A percentile compares a stretch with the other conserved stretches of the same genome.
phyloP scores from a whole-genome alignment of 1,139 yeast genomes.

The Candida tropicalis region DNA sequence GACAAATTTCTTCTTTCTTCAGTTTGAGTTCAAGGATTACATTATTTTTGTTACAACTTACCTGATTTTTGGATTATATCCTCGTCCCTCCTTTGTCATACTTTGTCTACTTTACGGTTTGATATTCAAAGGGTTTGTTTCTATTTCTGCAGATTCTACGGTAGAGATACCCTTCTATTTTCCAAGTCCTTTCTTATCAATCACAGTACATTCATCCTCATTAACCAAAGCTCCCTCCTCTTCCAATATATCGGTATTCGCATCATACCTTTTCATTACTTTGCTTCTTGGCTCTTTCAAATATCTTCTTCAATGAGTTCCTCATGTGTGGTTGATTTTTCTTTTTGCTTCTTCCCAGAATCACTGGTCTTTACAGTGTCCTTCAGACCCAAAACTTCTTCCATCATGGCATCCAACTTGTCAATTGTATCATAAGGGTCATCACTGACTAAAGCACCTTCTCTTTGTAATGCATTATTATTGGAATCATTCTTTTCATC shows the following conservation, averaged over 20 bases:
- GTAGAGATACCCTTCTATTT: conserved; percentile 10
- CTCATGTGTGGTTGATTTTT: conserved; percentile 8
- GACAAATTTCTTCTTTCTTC: too few relatives aligned
- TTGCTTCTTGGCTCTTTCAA: conserved; percentile 7
- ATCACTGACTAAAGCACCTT: conserved; percentile 51
- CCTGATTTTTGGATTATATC: too few relatives aligned
- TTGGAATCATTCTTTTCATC: conserved; percentile 51
- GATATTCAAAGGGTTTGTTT: conserved; percentile 6
- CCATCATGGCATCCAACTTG: conserved; percentile 45
- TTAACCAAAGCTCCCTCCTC: conserved; percentile 49
- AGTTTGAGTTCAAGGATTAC: too few relatives aligned
- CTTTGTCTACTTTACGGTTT: conserved; percentile 6
- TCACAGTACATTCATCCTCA: conserved; percentile 46
- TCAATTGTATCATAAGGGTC: conserved; percentile 48
- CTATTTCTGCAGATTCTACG: conserved; percentile 8
- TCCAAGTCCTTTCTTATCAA: conserved; percentile 13
- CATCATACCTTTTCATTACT: conserved; percentile 44
- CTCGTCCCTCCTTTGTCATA: too few relatives aligned
- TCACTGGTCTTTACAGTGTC: conserved; percentile 5
- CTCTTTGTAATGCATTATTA: conserved; percentile 40
- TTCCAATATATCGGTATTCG: conserved; percentile 40
- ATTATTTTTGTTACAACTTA: too few relatives aligned
- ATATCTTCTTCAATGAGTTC: conserved; percentile 14
- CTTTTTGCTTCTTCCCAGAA: conserved; percentile 9
- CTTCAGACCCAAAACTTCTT: conserved; percentile 35